Evolutionary conservation across 2,329 filamentous ascomycete genomes (phyloP), one percentile per base, ranked within the genome.

Genomic region (Botryosphaeria dothidea): DNA sequence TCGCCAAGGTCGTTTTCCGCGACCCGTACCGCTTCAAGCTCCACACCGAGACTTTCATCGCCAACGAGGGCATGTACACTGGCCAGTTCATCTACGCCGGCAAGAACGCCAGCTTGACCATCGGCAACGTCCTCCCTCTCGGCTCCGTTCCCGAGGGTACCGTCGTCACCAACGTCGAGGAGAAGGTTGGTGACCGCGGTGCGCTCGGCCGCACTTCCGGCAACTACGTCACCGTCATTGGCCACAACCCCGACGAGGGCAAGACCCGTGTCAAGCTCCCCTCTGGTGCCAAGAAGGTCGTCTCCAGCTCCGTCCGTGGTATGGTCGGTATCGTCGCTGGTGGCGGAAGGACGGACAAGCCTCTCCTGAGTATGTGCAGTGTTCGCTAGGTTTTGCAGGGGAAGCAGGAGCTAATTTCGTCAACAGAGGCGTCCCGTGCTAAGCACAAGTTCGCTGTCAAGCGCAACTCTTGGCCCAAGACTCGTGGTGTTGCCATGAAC

Each of bases 401-500:
- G 38, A 31, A 8, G 8, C 29, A 36, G 34, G 29, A n/a, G 71
- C 84, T 87, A 75, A 86, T 73, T 29, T 46, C 19, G 65, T 29
- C 49, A 75, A 84, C 86, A 92, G 89, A 99, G 94, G 95, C 95
- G 79, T 98, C 94, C 79, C 92, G 95, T 81, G 95, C 95, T 80
- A 99, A 98, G 92, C 94, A 98, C 83, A 99, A 99, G 92, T 99
- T 97, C 86, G 93, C 93, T 76, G 96, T 97, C 86, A 99, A 99
- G 93, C 93, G 95, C 82, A 98, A 99, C 92, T 94, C 90, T 81
- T 99, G 95, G 95, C 95, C 95, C 85, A 97, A 96, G 92, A 99
- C 95, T 88, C 94, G 95, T 95, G 95, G 95, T 97, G 95, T 99
- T 90, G 95, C 95, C 85, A 99, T 99, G 95, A 99, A 99, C 88